These are phyloP conservation scores for Tricholoma sp. DNA, from an alignment of 768 basidiomycete species.

Conservation along the genomic window DNA sequence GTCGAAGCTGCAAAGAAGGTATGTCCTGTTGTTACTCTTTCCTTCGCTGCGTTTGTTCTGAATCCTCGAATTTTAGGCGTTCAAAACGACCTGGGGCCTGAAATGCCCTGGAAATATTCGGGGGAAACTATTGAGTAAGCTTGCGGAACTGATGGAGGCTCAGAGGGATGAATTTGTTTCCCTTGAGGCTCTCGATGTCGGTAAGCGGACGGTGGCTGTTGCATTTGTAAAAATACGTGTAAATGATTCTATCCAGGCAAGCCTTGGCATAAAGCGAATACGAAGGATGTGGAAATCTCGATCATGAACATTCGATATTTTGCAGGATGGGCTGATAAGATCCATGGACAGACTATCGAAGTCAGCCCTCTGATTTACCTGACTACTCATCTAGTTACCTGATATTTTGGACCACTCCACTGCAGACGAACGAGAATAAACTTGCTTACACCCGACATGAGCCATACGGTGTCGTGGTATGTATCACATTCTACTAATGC, in stretches of 20 bases:
- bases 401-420: background rate
- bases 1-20: conserved; percentile 54
- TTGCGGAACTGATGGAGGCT: conserved; percentile 23
- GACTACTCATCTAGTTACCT: background rate
- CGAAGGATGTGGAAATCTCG: background rate
- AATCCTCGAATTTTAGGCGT: conserved; percentile 15
- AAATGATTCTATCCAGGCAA: background rate
- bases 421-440: background rate
- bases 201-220: conserved; percentile 2
- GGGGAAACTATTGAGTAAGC: conserved; percentile 21
- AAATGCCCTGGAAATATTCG: conserved; percentile 38
- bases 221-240: background rate
- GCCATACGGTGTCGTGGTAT: background rate
- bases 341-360: background rate
- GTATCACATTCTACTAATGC: background rate
- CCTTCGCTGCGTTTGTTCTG: background rate
- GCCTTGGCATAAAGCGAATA: background rate
- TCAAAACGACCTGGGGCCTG: conserved; percentile 60
- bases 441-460: background rate
- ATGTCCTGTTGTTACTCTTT: conserved; percentile 20
- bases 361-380: background rate
- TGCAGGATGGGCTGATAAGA: background rate
- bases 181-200: conserved; percentile 19
- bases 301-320: background rate
- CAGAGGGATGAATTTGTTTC: conserved; percentile 21